These are phyloP conservation scores for Suillus lakei DNA, from an alignment of 768 basidiomycete species.

Conservation along the genomic window DNA sequence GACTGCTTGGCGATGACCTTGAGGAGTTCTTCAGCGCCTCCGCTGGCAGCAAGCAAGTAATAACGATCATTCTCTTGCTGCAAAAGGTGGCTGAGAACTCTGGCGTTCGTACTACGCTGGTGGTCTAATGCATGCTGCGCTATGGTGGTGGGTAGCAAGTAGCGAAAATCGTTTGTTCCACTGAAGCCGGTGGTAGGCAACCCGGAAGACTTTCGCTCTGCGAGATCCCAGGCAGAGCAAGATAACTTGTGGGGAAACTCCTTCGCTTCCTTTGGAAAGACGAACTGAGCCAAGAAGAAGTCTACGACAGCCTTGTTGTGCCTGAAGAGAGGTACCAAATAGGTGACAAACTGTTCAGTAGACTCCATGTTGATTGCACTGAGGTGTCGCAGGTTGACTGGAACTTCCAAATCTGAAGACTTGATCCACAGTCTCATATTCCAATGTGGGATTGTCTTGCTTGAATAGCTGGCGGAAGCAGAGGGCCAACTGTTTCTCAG, in stretches of 20 bases:
- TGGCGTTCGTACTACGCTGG: constrained; percentile 50
- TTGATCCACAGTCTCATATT: constrained; percentile 49
- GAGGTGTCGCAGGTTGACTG: constrained; percentile 33
- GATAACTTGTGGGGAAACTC: constrained; percentile 52
- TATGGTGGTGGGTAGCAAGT: constrained; percentile 23
- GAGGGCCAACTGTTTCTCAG: constrained; percentile 38
- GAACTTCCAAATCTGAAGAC: constrained; percentile 26
- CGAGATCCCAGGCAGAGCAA: constrained; percentile 59
- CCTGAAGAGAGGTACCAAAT: constrained; percentile 41
- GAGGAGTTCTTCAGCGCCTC: constrained; percentile 31
- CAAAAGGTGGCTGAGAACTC: constrained; percentile 31
- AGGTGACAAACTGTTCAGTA: constrained; percentile 27
- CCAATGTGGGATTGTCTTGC: constrained; percentile 43
- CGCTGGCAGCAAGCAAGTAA: constrained; percentile 18
- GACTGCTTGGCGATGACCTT: constrained; percentile 33
- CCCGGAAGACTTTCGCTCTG: constrained; percentile 34
- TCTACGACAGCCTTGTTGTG: constrained; percentile 45
- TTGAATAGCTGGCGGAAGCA: constrained; percentile 45
- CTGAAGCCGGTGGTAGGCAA: constrained; percentile 54
- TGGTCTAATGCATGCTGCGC: constrained; percentile 36
- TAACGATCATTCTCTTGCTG: constrained; percentile 46
- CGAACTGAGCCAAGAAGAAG: constrained; percentile 50
- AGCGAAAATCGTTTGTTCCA: constrained; percentile 57
- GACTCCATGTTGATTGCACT: constrained; percentile 50
- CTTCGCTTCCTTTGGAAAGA: constrained; percentile 56